Base-by-base conservation (phyloP, 2,329 filamentous ascomycete genomes). In the Fusarium fujikuroi region DNA sequence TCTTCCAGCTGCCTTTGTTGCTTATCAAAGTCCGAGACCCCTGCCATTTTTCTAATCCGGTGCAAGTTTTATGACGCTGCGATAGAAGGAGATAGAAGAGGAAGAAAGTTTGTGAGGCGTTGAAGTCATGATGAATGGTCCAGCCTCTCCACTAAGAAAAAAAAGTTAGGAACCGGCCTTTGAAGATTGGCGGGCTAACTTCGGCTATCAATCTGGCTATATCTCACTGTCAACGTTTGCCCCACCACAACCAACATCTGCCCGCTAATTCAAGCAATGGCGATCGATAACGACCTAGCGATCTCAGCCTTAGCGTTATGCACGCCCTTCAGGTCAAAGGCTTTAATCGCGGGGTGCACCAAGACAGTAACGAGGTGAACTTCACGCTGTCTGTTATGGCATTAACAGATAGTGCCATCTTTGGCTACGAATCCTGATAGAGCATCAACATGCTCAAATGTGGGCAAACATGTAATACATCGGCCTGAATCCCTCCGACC, bases 1-100 rank as follows among this genome's bases (percentile, higher is more conserved):
- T 90, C 88, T 81, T 97, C 93, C 12, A 98, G 90, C 69, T 91
- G 87, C 74, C 88, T 85, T 21, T 93, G 89, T 78, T 95, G 93
- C 69, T 88, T 89, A 81, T 97, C 94, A 46, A 97, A 87, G 77
- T 92, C 88, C 49, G 89, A 87, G 60, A 87, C 87, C 74, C 89
- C 86, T 73, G 82, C 76, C 85, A 87, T 88, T 63, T 73, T 76
- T 40, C 57, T 69, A 70, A 61, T 68, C 57, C 44, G 43, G 54
- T 25, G 49, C 64, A 67, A 63, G 63, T 58, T 46, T 39, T 66
- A 37, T 28, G 34, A 65, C 39, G 56, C 52, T 53, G 52, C 25
- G 53, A 66, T 50, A 52, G 36, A 54, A 56, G 50, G 59, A 47
- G 34, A 59, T 49, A 54, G 54, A 37, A 52, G 62, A 54, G 43